Percentiles rank a stretch among this genome's conserved stretches.
Evolutionary conservation across 805 yeast genomes (phyloP).

Genomic region (Candida ponderosae): DNA sequence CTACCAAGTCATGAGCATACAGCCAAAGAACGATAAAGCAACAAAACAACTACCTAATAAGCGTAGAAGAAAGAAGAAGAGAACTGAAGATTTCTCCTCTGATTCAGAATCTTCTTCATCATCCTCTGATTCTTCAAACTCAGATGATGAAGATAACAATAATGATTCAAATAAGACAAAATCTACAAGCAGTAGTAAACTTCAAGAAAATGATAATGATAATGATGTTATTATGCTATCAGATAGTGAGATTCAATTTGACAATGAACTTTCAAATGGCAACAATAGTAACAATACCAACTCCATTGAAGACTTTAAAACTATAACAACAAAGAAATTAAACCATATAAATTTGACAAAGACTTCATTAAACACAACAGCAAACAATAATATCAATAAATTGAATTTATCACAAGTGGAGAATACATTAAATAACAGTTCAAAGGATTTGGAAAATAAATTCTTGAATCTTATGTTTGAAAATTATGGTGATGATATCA

Average conservation of each 20-base stretch:
- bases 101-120: constrained; percentile 40
- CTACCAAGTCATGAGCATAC: constrained; percentile 19
- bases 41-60: constrained; percentile 19
- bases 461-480: constrained; percentile 49
- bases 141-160: constrained; percentile 12
- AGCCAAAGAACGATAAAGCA: constrained; percentile 13
- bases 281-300: constrained; percentile 3
- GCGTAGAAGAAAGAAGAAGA: constrained; percentile 70
- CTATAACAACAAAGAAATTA: constrained; percentile 7
- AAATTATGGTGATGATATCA: constrained; percentile 54
- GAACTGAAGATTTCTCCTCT: constrained; percentile 68
- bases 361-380: constrained; percentile 24
- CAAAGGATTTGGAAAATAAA: constrained; percentile 36
- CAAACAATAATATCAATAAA: constrained; percentile 12
- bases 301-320: not conserved
- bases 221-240: constrained; percentile 21
- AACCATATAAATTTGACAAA: constrained; percentile 22
- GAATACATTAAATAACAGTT: constrained; percentile 21
- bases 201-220: constrained; percentile 8
- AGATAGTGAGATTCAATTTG: constrained; percentile 21
- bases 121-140: constrained; percentile 24
- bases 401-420: constrained; percentile 24
- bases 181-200: no score
- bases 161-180: constrained; percentile 2
- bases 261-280: constrained; percentile 8